A percentile compares a stretch with the other conserved stretches of the same genome.
Evolutionary conservation across 768 basidiomycete genomes (phyloP).

Genomic region (Russula foetens): DNA sequence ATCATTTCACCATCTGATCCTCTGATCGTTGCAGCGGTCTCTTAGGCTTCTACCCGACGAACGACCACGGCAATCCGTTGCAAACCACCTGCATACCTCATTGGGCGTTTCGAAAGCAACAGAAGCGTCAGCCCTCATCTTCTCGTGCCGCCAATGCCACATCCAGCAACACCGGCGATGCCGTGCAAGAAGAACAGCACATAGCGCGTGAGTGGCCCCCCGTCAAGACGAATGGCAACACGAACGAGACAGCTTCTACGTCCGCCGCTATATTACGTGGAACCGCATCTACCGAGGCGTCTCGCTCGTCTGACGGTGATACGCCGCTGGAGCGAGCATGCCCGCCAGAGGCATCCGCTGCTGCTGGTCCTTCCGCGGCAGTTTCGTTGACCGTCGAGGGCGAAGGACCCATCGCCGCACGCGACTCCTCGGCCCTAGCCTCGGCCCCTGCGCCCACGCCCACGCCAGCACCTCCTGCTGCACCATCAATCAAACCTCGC

Average conservation of each 20-base stretch:
- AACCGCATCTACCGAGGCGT: background rate
- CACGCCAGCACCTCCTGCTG: slow-evolving; percentile 12
- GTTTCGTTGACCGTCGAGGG: background rate
- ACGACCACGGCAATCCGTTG: slow-evolving; percentile 77
- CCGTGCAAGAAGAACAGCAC: slow-evolving; percentile 55
- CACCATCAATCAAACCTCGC: slow-evolving; percentile 14
- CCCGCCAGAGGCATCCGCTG: background rate
- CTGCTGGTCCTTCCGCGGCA: background rate
- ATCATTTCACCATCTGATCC: background rate
- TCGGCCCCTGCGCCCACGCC: slow-evolving; percentile 20
- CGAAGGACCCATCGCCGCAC: background rate
- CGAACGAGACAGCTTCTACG: background rate
- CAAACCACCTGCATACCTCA: slow-evolving; percentile 87
- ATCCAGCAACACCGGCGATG: slow-evolving; percentile 57
- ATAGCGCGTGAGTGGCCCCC: slow-evolving; percentile 77
- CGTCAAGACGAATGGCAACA: slow-evolving; percentile 8
- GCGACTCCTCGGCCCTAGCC: background rate
- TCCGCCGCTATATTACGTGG: background rate
- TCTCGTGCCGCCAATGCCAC: slow-evolving; percentile 60
- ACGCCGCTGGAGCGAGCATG: background rate
- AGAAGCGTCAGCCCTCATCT: slow-evolving; percentile 46
- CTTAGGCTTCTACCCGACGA: slow-evolving; percentile 81
- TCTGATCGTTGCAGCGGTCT: background rate
- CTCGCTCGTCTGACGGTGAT: background rate
- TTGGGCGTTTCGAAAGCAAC: slow-evolving; percentile 75